These are phyloP conservation scores for Euphorbia schlechtendalii DNA, from an alignment of 441 rosid species.

Conservation along the genomic window DNA sequence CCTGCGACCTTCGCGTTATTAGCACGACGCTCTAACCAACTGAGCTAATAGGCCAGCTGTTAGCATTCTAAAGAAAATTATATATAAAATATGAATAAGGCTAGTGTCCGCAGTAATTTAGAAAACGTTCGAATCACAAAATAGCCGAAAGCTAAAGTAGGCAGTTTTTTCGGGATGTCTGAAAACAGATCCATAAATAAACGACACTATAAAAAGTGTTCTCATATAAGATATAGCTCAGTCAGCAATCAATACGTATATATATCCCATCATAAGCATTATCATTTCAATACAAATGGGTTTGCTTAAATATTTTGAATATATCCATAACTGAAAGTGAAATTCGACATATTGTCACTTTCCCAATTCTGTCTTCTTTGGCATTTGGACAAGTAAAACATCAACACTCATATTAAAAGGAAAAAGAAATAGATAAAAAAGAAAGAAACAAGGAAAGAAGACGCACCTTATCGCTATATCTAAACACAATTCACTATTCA, in stretches of 20 bases:
- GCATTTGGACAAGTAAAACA: conserved; percentile 22
- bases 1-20: conserved; percentile 91
- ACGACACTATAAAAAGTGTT: no score
- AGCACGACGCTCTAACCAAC: conserved; percentile 92
- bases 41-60: conserved; percentile 80
- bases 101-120: no score
- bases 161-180: no score
- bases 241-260: no score
- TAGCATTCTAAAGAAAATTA: no score
- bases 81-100: no score
- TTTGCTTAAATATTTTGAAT: conserved; percentile 8
- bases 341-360: conserved; percentile 6
- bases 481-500: background rate
- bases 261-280: background rate
- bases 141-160: no score
- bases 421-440: background rate
- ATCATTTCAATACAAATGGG: conserved; percentile 8
- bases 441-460: no score
- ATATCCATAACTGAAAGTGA: conserved; percentile 17
- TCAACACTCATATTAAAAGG: no score
- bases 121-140: no score
- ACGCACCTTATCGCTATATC: background rate
- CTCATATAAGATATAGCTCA: no score
- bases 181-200: no score
- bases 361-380: conserved; percentile 17